Percentiles rank a stretch among this genome's conserved stretches.
Conservation (phyloP, 2,329 filamentous ascomycete genomes). For the Aschersonia sp. region DNA sequence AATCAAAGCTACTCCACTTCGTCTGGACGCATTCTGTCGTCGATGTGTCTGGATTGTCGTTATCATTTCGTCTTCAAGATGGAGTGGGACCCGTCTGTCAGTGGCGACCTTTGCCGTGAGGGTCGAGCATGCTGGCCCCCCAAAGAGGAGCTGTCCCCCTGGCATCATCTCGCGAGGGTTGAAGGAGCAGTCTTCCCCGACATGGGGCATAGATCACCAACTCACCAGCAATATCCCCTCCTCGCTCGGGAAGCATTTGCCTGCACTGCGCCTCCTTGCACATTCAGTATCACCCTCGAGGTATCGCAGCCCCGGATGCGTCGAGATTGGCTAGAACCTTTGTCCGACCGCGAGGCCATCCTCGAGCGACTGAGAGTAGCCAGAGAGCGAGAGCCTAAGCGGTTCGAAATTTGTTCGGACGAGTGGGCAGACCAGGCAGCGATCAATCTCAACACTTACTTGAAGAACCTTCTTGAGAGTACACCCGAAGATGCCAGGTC, state of each 20-base stretch:
- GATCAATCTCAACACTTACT: constrained; percentile 32
- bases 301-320: constrained; percentile 33
- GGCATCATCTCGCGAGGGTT: constrained; percentile 23
- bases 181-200: constrained; percentile 12
- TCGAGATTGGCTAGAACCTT: constrained; percentile 23
- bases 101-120: constrained; percentile 14
- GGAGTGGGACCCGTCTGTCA: constrained; percentile 16
- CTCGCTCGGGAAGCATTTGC: constrained; percentile 20
- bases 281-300: constrained; percentile 28
- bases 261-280: constrained; percentile 27
- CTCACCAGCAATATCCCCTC: constrained; percentile 23
- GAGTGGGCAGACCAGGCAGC: constrained; percentile 26
- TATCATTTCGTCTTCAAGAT: constrained; percentile 26
- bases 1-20: constrained; percentile 20
- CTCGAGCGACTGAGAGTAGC: constrained; percentile 22
- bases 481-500: constrained; percentile 21
- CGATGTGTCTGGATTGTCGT: constrained; percentile 24
- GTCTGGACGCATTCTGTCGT: constrained; percentile 16
- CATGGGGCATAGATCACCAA: constrained; percentile 9
- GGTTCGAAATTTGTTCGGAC: constrained; percentile 29
- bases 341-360: constrained; percentile 31
- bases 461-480: constrained; percentile 31
- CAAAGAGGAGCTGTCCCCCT: constrained; percentile 19
- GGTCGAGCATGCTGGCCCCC: constrained; percentile 19
- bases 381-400: constrained; percentile 27